Percentiles rank a stretch among this genome's conserved stretches.
These are phyloP conservation scores for Nitzschia palea DNA, from an alignment of 108 stramenopile species.

Conservation along the genomic window DNA sequence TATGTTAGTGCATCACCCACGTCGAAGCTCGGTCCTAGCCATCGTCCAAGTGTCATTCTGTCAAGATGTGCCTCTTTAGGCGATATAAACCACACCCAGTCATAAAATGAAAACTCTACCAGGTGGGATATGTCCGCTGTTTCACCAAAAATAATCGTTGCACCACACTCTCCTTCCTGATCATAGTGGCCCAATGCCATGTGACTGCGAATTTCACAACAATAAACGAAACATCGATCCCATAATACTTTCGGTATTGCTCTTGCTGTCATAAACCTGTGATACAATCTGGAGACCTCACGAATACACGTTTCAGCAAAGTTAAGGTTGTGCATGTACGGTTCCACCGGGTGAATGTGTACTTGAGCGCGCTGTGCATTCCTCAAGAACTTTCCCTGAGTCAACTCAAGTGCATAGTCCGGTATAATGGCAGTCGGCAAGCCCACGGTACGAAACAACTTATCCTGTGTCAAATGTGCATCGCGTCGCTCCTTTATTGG, in stretches of 20 bases:
- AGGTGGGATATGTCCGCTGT: constrained; percentile 46
- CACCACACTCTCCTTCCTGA: background rate
- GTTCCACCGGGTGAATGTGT: constrained; percentile 19
- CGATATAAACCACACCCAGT: constrained; percentile 28
- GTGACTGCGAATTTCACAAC: constrained; percentile 21
- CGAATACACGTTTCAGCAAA: background rate
- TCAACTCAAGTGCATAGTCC: constrained; percentile 35
- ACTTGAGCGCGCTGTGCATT: constrained; percentile 21
- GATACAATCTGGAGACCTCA: background rate
- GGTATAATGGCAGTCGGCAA: constrained; percentile 32
- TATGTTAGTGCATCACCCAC: background rate
- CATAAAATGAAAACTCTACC: constrained; percentile 37
- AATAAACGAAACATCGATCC: constrained; percentile 26
- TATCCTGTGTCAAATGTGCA: constrained; percentile 27
- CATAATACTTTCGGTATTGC: constrained; percentile 5
- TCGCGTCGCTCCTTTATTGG: constrained; percentile 23
- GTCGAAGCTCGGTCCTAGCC: background rate
- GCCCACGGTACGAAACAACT: constrained; percentile 28
- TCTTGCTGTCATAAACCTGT: background rate
- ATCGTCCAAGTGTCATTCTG: background rate
- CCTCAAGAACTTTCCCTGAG: constrained; percentile 17
- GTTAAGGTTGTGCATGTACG: background rate
- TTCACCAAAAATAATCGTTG: constrained; percentile 10
- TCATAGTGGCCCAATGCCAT: background rate
- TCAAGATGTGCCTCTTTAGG: background rate